Evolutionary conservation across 768 basidiomycete species (phyloP).

Genomic region (Filobasidium wieringae): DNA sequence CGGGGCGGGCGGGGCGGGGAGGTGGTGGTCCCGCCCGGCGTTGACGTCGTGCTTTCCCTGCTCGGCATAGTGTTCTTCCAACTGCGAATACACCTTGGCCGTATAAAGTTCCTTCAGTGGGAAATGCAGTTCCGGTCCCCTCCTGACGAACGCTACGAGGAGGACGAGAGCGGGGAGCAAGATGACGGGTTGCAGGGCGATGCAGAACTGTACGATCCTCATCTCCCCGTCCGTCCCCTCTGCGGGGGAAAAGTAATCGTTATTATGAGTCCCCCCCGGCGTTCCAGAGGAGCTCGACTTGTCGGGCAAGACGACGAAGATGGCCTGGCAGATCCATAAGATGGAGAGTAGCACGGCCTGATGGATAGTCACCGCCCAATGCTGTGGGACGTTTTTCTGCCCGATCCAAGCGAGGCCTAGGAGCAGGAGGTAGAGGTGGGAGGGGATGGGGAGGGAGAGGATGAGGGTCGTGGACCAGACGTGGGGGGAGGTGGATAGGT

Average conservation of each 20-base stretch:
- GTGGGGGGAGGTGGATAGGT: slow-evolving; percentile 33
- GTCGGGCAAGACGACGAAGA: slow-evolving; percentile 13
- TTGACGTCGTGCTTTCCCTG: too few relatives aligned
- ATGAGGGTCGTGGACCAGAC: slow-evolving; percentile 20
- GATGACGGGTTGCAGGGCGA: slow-evolving; percentile 21
- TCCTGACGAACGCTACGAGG: slow-evolving; percentile 46
- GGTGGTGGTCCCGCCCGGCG: slow-evolving; percentile 41
- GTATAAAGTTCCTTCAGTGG: slow-evolving; percentile 45
- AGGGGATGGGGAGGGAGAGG: slow-evolving; percentile 45
- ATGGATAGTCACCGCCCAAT: slow-evolving; percentile 19
- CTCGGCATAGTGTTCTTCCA: slow-evolving; percentile 12
- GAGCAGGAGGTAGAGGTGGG: slow-evolving; percentile 49
- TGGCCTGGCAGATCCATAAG: slow-evolving; percentile 4
- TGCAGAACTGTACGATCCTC: not conserved
- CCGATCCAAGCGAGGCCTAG: slow-evolving; percentile 2
- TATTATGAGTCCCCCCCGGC: not conserved
- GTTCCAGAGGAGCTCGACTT: slow-evolving; percentile 4
- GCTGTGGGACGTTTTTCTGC: slow-evolving; percentile 13
- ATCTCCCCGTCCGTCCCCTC: not conserved
- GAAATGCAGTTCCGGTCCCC: slow-evolving; percentile 64
- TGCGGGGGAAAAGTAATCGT: not conserved
- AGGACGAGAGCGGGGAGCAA: slow-evolving; percentile 41
- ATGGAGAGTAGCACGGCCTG: slow-evolving; percentile 4
- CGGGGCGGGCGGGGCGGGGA: slow-evolving; percentile 35
- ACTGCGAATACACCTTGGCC: slow-evolving; percentile 49